Evolutionary conservation across 2,329 filamentous ascomycete genomes (phyloP), one percentile per base, ranked within the genome.

Genomic region (Venturiaceae sp.): DNA sequence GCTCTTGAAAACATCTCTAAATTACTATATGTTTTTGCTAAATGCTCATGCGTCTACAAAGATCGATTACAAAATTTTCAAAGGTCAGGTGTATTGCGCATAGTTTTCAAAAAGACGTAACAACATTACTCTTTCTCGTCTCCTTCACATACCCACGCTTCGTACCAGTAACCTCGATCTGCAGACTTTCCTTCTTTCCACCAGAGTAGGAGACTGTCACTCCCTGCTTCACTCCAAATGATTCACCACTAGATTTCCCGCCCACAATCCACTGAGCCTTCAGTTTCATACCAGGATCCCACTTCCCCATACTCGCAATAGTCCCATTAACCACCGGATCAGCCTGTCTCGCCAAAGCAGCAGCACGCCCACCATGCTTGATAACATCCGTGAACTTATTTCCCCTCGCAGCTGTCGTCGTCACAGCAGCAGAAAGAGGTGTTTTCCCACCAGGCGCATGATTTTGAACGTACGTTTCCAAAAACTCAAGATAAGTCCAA

Each of bases 261-360:
- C 70, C 62, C 1, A 71, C 53, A 14, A 66, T 14, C 70, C 71
- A 72, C 59, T 71, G 66, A 39, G 67, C 71, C 34, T 65, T 61
- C 0, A 73, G 62, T 46, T 47, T 60, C 2, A 73, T 67, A 19
- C 71, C 71, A 3, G 71, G 71, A 61, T 73, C 71, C 71, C 71
- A 73, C 1, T 66, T 63, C 1, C 71, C 71, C 2, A 68, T 66
- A 55, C 50, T 67, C 2, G 64, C 62, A 55, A 54, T 57, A 5
- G 61, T 55, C 0, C 32, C 59, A 1, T 64, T 23, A 16, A 71
- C 62, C 5, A 39, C 37, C 0, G 71, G 71, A 0, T 64, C 60
- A 13, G 64, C 64, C 54, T 73, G 71, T 23, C 69, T 64, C 14
- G 62, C 62, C 3, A 72, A 28, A 2, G 71, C 71, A 37, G 71